Conservation (phyloP, 2,329 filamentous ascomycete species). For the Thielaviopsis ethacetica region DNA sequence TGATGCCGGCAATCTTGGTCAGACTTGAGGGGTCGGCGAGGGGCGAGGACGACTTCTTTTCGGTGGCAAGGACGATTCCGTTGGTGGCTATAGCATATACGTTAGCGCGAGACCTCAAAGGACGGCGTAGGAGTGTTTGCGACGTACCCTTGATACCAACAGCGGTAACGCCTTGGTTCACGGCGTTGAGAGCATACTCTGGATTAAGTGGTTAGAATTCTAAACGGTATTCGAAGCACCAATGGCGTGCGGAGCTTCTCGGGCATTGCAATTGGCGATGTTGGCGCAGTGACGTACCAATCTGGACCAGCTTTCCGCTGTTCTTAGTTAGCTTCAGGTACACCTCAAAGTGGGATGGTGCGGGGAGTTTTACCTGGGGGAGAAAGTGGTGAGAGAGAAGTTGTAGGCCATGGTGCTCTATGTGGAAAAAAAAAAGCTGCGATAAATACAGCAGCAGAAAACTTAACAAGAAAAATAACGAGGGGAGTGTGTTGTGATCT, state of each 20-base stretch:
- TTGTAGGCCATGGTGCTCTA: slow-evolving; percentile 13
- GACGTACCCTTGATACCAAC: slow-evolving; percentile 86
- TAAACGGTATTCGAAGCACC: background rate
- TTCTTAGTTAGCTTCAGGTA: slow-evolving; percentile 22
- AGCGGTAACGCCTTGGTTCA: slow-evolving; percentile 97
- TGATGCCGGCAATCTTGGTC: slow-evolving; percentile 95
- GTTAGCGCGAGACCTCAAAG: slow-evolving; percentile 14
- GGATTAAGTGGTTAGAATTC: background rate
- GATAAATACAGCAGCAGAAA: background rate
- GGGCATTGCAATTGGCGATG: background rate
- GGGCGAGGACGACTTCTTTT: slow-evolving; percentile 98
- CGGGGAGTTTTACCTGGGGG: slow-evolving; percentile 64
- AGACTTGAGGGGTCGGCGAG: slow-evolving; percentile 90
- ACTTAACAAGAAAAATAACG: background rate
- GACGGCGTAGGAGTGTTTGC: background rate
- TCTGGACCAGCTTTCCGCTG: slow-evolving; percentile 98
- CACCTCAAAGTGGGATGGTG: slow-evolving; percentile 14
- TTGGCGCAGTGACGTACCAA: slow-evolving; percentile 39
- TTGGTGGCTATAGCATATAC: slow-evolving; percentile 57
- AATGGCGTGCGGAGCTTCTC: background rate
- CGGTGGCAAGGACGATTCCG: slow-evolving; percentile 93
- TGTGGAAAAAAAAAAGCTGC: background rate
- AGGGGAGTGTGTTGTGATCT: background rate
- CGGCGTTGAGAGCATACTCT: slow-evolving; percentile 99
- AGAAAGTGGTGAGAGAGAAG: slow-evolving; percentile 98